These are phyloP conservation scores for Tylopilus sp. DNA, from an alignment of 768 basidiomycete species.

Conservation along the genomic window DNA sequence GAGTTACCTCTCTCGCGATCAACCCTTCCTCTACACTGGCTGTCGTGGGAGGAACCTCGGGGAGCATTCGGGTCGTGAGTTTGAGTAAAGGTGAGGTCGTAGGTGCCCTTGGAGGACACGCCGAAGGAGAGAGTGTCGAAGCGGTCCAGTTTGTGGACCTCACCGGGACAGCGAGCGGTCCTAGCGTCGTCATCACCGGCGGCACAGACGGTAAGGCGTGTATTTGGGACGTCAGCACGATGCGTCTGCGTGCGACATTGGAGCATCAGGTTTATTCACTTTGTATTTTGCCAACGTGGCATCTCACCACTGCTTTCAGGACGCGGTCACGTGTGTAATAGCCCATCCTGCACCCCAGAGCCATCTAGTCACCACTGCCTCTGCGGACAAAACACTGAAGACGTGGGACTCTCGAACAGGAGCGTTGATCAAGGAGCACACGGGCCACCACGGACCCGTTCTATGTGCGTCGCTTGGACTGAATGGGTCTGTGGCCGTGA, in stretches of 20 bases:
- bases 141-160: constrained; percentile 81
- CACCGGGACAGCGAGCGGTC: constrained; percentile 48
- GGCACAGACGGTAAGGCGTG: constrained; percentile 93
- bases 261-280: constrained; percentile 67
- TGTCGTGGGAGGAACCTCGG: constrained; percentile 83
- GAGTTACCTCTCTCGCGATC: constrained; percentile 83
- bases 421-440: constrained; percentile 69
- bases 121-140: constrained; percentile 86
- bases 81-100: constrained; percentile 84
- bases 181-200: constrained; percentile 70
- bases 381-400: constrained; percentile 80
- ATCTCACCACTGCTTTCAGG: constrained; percentile 44
- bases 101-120: constrained; percentile 74
- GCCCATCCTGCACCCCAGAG: constrained; percentile 71
- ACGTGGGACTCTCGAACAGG: constrained; percentile 96
- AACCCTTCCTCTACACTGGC: constrained; percentile 88
- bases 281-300: background rate
- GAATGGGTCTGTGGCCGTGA: constrained; percentile 71
- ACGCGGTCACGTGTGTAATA: constrained; percentile 80
- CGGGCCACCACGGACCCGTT: constrained; percentile 77
- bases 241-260: constrained; percentile 77
- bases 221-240: constrained; percentile 91
- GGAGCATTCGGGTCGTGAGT: constrained; percentile 84
- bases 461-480: constrained; percentile 71
- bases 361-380: constrained; percentile 79